These are phyloP conservation scores for Prunus fruticosa DNA, from an alignment of 306 rosid genomes.

Conservation along the genomic window DNA sequence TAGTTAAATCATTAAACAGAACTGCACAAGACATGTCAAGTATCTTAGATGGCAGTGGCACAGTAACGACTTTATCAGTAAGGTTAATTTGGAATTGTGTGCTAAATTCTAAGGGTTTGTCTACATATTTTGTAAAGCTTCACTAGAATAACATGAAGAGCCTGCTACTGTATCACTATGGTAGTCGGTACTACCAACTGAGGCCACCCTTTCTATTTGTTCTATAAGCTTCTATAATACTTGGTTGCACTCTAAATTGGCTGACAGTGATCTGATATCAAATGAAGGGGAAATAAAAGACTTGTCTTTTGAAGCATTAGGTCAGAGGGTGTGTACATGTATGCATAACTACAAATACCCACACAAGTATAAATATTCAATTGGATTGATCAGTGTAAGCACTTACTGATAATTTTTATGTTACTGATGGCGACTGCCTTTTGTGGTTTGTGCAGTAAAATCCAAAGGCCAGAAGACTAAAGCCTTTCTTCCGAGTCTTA, in stretches of 20 bases:
- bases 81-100: neutral
- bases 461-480: slow-evolving; percentile 63
- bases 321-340: neutral
- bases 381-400: neutral
- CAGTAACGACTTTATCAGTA: neutral
- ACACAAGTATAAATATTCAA: neutral
- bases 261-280: neutral
- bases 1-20: neutral
- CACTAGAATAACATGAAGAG: neutral
- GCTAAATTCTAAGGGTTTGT: neutral
- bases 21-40: neutral
- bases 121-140: neutral
- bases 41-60: too few species aligned
- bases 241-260: too few species aligned
- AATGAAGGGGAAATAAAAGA: neutral
- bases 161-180: neutral
- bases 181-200: neutral
- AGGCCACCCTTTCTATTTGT: neutral
- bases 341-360: neutral
- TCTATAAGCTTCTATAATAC: neutral
- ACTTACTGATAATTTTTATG: neutral
- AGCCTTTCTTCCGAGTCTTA: slow-evolving; percentile 91
- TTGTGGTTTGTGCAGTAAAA: slow-evolving; percentile 59
- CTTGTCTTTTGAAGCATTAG: neutral
- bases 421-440: neutral